Evolutionary conservation across 352 stramenopile genomes (phyloP).

Genomic region (Salisapilia sapeloensis): DNA sequence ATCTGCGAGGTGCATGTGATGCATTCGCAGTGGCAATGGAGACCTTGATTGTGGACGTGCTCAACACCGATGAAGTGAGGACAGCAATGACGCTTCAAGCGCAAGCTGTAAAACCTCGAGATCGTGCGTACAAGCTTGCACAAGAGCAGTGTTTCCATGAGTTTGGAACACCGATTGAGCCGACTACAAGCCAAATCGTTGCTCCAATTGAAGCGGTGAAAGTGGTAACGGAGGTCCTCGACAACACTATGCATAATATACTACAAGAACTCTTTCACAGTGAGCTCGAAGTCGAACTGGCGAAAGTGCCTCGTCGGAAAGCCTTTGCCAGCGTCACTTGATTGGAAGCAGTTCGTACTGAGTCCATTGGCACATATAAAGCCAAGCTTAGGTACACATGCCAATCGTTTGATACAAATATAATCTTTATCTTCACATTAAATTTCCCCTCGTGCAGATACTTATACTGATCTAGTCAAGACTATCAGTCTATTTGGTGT

Average conservation of each 20-base stretch:
- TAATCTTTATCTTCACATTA: too few species aligned
- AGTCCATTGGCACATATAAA: too few species aligned
- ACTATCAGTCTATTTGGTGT: too few species aligned
- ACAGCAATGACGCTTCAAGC: conserved; percentile 17
- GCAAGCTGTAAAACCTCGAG: conserved; percentile 3
- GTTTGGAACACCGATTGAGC: neutral
- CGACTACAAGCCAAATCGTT: conserved; percentile 28
- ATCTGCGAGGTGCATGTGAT: too few species aligned
- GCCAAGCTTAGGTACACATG: too few species aligned
- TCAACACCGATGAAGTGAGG: conserved; percentile 30
- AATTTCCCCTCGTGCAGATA: too few species aligned
- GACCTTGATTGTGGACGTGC: conserved; percentile 29
- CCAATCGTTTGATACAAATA: too few species aligned
- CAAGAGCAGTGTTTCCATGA: neutral
- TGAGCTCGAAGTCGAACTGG: conserved; percentile 47
- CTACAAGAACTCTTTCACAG: conserved; percentile 71
- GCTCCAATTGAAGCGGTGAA: too few species aligned
- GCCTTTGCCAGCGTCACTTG: too few species aligned
- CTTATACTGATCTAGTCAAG: too few species aligned
- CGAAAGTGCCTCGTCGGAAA: conserved; percentile 27
- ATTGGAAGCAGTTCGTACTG: too few species aligned
- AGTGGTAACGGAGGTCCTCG: conserved; percentile 43
- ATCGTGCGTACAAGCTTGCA: neutral
- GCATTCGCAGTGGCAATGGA: conserved; percentile 16
- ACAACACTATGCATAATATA: conserved; percentile 72